Evolutionary conservation across 495 filamentous ascomycete species (phyloP), one percentile per base, ranked within the genome.

Genomic region (Hamigera avellanea): DNA sequence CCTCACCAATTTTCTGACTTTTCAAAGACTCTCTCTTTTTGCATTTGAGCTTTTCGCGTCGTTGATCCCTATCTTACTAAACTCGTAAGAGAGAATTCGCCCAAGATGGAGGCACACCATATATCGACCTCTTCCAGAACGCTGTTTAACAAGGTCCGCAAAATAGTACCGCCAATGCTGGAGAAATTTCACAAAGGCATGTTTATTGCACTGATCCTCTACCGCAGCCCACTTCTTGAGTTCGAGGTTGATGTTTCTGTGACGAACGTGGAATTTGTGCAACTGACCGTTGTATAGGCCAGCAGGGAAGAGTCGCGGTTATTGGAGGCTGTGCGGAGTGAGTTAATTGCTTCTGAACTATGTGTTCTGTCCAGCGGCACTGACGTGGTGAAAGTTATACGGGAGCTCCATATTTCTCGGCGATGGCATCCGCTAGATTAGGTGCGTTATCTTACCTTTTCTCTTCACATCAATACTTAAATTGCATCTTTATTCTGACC

Each of bases 101-200:
- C 26, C 36, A 49, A 6, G 33, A 64, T 66, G 56, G 61, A 64
- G 38, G 50, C 50, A 29, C 62, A 66, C 30, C 73, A 74, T 52
- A 62, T 78, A 28, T 62, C 69, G 19, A 51, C 57, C 35, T 60
- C 72, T 2, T 78, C 78, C n/a, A 79, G 79, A 57, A 80, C 83
- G 38, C 64, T 94, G 19, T 68, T 98, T 15, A 54, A 63, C 34
- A 86, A 83, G 55, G 87, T 89, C 53, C 81, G 82, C 67, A 86
- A 81, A 57, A 82, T 98, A 57, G 73, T 98, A 32, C 91, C 91
- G 28, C 91, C 91, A 7, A 81, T 98, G 81, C 73, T 96, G 8
- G 86, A 91, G 52, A 87, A 75, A 43, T 95, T 98, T 52, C 91
- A 98, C 57, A 98, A 98, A 78, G 91, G 89, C 87, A 49, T 33